Conservation (phyloP, 2,329 filamentous ascomycete species). For the Incumbomyces lentus region DNA sequence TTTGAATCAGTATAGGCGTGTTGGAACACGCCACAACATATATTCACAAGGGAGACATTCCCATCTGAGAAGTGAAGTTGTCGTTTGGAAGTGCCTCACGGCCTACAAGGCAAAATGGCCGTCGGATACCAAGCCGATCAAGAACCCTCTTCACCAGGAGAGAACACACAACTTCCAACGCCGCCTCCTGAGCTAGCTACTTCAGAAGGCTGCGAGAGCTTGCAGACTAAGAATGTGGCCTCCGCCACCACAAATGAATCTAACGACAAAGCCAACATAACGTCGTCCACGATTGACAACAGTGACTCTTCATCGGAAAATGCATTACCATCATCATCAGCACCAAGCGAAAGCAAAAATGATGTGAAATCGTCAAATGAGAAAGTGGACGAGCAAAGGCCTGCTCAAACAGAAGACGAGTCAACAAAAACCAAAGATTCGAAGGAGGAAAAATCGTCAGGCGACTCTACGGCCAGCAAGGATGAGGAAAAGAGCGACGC, state of each 20-base stretch:
- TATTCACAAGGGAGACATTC: too few relatives aligned
- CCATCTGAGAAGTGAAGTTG: too few relatives aligned
- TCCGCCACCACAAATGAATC: neutral
- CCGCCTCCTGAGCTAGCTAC: slow-evolving; percentile 3
- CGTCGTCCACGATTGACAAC: too few relatives aligned
- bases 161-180: slow-evolving; percentile 4
- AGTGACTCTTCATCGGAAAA: too few relatives aligned
- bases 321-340: neutral
- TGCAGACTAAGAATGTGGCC: too few relatives aligned
- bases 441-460: neutral
- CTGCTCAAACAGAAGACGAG: neutral
- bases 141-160: neutral
- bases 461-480: neutral
- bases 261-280: neutral
- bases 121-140: neutral
- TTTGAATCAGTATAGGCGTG: too few relatives aligned
- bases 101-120: neutral
- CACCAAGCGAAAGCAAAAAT: neutral
- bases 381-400: too few relatives aligned
- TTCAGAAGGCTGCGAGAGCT: neutral
- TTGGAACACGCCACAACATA: too few relatives aligned
- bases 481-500: neutral
- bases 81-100: too few relatives aligned
- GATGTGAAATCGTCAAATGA: too few relatives aligned
- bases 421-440: neutral